Base-by-base conservation (phyloP, 2,329 filamentous ascomycete genomes). In the Stagonosporopsis vannaccii region DNA sequence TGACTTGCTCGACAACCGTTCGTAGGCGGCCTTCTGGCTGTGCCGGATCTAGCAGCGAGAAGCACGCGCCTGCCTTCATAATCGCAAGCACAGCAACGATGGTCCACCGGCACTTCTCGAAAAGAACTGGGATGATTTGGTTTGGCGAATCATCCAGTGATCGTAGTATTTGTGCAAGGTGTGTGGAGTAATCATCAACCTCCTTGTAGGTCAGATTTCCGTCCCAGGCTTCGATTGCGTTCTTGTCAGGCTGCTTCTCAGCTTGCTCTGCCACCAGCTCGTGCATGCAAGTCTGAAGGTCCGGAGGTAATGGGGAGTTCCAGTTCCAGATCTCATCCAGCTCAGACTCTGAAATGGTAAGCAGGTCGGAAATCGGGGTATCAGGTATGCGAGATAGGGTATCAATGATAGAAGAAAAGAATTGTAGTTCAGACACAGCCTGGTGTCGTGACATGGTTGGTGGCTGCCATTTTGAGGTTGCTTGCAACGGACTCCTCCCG, bases 281-380 rank as follows among this genome's bases (percentile, higher is more conserved):
- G 57, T 83, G 80, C 73, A 81, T 81, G 63, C 80, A 82, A 35
- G 74, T 77, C 32, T 75, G 68, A 49, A 78, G 71, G 1, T 74
- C 73, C 2, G 78, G 77, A 19, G 80, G 80, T 2, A 83, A 58
- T 2, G 72, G 56, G 25, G 78, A 68, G 41, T 82, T 83, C 79
- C 80, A 82, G 3, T 66, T 65, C 81, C 82, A 83, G 39, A 83
- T 75, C 20, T 79, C 69, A 15, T 76, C 63, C 4, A 81, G 62
- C 51, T 83, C 81, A n/a, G 68, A 69, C 70, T 62, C 50, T 6
- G 55, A 67, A 20, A 70, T 64, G 3, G 57, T 52, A 7, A 61
- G 44, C 32, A 74, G 51, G 17, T 50, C n/a, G 2, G 63, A 52
- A 15, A 71, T 53, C 0, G 58, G 46, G 25, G 49, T 51, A 33